These are phyloP conservation scores for Pseudogymnoascus sp. DNA, from an alignment of 2,329 filamentous ascomycete genomes.

Conservation along the genomic window DNA sequence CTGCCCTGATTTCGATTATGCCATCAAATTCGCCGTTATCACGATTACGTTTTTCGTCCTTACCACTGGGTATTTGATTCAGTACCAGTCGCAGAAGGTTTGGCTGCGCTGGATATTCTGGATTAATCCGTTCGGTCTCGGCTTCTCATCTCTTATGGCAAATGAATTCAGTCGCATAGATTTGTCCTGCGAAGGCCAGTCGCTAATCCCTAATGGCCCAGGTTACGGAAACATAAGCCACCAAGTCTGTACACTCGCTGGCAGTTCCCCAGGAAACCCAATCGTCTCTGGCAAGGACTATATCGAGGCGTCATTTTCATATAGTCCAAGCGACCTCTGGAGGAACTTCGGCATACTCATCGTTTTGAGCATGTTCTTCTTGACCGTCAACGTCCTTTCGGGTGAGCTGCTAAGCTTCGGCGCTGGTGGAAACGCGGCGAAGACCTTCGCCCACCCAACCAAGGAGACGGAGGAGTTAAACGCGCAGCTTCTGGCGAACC, in stretches of 20 bases:
- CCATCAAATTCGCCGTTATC: constrained; percentile 48
- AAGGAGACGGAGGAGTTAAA: constrained; percentile 53
- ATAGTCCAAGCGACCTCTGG: constrained; percentile 46
- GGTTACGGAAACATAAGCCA: constrained; percentile 36
- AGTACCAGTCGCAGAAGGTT: constrained; percentile 35
- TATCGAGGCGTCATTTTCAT: constrained; percentile 42
- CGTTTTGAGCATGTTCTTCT: constrained; percentile 54
- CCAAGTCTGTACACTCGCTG: constrained; percentile 49
- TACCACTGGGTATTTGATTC: constrained; percentile 57
- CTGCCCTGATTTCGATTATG: constrained; percentile 48
- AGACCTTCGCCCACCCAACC: constrained; percentile 65
- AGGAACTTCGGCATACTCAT: constrained; percentile 54
- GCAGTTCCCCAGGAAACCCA: constrained; percentile 40
- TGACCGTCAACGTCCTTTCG: constrained; percentile 47
- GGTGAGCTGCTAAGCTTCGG: constrained; percentile 55
- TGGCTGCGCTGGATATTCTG: constrained; percentile 59
- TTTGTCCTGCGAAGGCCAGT: constrained; percentile 42
- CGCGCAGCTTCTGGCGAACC: constrained; percentile 13
- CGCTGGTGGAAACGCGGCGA: constrained; percentile 72
- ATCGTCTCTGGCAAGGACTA: constrained; percentile 52
- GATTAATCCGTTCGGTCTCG: constrained; percentile 61
- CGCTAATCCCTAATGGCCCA: constrained; percentile 40
- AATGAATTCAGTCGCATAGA: constrained; percentile 60
- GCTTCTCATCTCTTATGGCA: constrained; percentile 58
- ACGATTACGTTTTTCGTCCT: constrained; percentile 45